Base-by-base conservation (phyloP, 257 asterid genomes). In the Solanum paucissectum region DNA sequence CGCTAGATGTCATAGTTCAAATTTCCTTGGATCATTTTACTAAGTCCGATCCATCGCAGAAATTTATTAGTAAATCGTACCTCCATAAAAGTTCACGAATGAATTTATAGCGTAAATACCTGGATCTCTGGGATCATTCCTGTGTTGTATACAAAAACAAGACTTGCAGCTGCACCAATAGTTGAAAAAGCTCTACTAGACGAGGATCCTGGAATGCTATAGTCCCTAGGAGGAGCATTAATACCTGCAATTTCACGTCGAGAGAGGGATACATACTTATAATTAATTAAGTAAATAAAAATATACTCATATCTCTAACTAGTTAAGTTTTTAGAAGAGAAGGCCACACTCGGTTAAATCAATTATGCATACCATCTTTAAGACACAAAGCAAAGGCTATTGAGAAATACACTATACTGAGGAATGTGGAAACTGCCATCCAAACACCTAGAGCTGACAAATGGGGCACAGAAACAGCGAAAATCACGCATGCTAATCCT, bases 91-190 rank as follows among this genome's bases (percentile, higher is more conserved):
- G 87, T 58, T 37, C 27, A 76, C n/a, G 23, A 52, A 86, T 77
- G 20, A 52, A 86, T 77, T 14, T 32, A 27, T 9, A n/a, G 44
- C 62, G 88, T 20, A 12, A 4, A 29, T 71, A 94, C 99, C 96
- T 94, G 99, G 87, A 96, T 96, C 94, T 96, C 98, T 8, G 99
- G 99, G 88, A 96, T 96, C 98, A 95, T 96, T 91, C 99, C 98
- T 5, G 99, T 96, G 86, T 96, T 96, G 93, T 94, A 96, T 87
- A 98, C 95, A 86, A 96, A 96, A 29, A 96, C 94, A 44, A 95
- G 98, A 89, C 93, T 96, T 49, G 98, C 98, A 72, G 93, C 77
- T 75, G 98, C 97, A 87, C 99, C 99, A 25, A 96, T 89, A 40
- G 93, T 94, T 20, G 97, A 88, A 87, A 94, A 96, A 88, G 93